Percentiles rank a stretch among this genome's conserved stretches.
Conservation (phyloP, 2,329 filamentous ascomycete species). For the Monilinia vaccinii-corymbosi region DNA sequence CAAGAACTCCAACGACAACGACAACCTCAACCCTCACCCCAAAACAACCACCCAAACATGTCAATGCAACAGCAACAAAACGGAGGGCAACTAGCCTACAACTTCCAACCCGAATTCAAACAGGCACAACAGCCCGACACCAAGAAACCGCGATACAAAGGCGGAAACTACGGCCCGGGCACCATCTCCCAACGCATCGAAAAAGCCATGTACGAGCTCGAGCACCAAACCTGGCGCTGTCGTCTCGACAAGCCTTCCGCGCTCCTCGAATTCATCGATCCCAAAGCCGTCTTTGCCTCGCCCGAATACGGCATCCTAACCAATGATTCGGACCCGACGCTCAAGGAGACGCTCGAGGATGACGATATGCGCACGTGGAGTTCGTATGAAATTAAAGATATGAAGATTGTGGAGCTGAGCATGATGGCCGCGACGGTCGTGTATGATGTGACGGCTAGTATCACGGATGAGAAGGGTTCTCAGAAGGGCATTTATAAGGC, state of each 20-base stretch:
- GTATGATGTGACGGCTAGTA: conserved; percentile 1
- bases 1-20: background rate
- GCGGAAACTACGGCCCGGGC: conserved; percentile 7
- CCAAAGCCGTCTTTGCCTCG: conserved; percentile 9
- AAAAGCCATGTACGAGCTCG: conserved; percentile 5
- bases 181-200: conserved; percentile 6
- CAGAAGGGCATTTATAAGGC: conserved; percentile 1
- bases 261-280: conserved; percentile 9
- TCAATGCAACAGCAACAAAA: conserved; percentile 3
- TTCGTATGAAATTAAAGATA: conserved; percentile 3
- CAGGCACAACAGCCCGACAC: conserved; percentile 6
- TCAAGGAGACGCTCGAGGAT: conserved; percentile 7
- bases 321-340: conserved; percentile 4
- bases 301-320: conserved; percentile 7
- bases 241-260: conserved; percentile 7
- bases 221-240: conserved; percentile 10
- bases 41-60: background rate
- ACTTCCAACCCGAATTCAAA: background rate
- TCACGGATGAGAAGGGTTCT: background rate
- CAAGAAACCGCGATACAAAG: conserved; percentile 5
- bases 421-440: conserved; percentile 5
- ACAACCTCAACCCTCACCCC: background rate
- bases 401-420: conserved; percentile 8
- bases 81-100: background rate
- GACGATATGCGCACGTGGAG: conserved; percentile 8